Base-by-base conservation (phyloP, 139 green algal genomes). In the Pleodorina starrii region DNA sequence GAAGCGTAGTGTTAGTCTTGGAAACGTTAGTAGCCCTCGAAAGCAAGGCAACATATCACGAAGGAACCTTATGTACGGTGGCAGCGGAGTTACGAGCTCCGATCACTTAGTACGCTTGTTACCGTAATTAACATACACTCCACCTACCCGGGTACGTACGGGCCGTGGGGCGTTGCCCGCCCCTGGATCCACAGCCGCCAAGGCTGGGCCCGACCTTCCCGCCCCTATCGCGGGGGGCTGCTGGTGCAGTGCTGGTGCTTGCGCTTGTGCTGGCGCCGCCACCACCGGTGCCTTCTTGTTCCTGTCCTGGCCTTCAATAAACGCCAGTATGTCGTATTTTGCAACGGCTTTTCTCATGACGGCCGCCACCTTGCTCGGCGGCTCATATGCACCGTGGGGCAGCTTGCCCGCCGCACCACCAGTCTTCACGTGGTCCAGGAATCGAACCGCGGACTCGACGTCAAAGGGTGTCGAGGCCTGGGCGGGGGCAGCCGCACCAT, bases 291-390 rank as follows among this genome's bases (percentile, higher is more conserved):
- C n/a, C n/a, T 73, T 73, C 74, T 63, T 82, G 11, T 43, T 29
- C 32, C 48, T 48, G 74, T 57, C 36, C 81, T 87, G 60, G 3
- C 38, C 10, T 7, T 32, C 81, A 16, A 87, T 77, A 60, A 87
- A 87, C 11, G 11, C 0, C 29, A 14, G 14, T 60, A 87, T 40
- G 43, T 76, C 63, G 44, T 87, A 87, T 60, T 77, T 87, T 32
- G 36, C 60, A 32, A 57, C 44, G 0, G 81, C 81, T 21, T 14
- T 48, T 0, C n/a, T 27, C 81, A 87, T 87, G 35, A 4, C 14
- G 42, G 12, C 60, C 1, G 81, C 42, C 40, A 77, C 81, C 60
- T 75, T 75, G 5, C 46, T 9, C 11, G 59, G 79, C 25, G 40
- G 57, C 36, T 38, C 19, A 38, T 48, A 44, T 2, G 50, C 54